phyloP scores from a whole-genome alignment of 2,329 filamentous ascomycete genomes.

The Periconia sp. region DNA sequence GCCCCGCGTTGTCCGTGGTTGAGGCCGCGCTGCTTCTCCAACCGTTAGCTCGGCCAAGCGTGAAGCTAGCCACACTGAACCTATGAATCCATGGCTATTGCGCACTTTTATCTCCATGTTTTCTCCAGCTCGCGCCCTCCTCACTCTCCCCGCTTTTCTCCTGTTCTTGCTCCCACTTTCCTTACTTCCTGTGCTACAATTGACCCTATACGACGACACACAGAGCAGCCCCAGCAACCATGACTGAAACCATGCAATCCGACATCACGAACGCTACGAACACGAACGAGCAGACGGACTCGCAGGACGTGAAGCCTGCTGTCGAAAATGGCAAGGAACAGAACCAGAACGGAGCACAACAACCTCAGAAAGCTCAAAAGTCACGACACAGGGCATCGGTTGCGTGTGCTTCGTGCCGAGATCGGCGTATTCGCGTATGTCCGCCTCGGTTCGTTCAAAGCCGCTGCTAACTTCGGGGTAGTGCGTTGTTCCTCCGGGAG shows the following conservation, averaged over 20 bases:
- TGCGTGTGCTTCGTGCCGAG: slow-evolving; percentile 62
- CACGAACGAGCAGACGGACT: slow-evolving; percentile 20
- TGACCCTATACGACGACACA: not conserved
- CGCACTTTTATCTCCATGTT: slow-evolving; percentile 21
- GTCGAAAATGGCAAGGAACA: slow-evolving; percentile 19
- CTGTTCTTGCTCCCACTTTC: slow-evolving; percentile 14
- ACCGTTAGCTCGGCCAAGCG: slow-evolving; percentile 19
- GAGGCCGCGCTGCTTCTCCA: slow-evolving; percentile 19
- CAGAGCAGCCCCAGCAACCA: slow-evolving; percentile 5
- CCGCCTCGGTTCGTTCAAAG: not conserved
- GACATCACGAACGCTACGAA: slow-evolving; percentile 17
- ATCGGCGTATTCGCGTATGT: slow-evolving; percentile 50
- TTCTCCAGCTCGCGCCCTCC: slow-evolving; percentile 14
- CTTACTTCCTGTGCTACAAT: not conserved
- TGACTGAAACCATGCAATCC: slow-evolving; percentile 18
- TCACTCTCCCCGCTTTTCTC: slow-evolving; percentile 7
- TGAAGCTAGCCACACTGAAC: slow-evolving; percentile 20
- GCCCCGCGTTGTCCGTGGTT: slow-evolving; percentile 29
- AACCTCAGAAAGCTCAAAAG: slow-evolving; percentile 32
- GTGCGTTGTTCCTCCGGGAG: slow-evolving; percentile 61
- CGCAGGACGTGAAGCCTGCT: slow-evolving; percentile 19
- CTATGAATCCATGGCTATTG: slow-evolving; percentile 12
- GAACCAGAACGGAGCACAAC: slow-evolving; percentile 15
- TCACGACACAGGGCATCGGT: slow-evolving; percentile 57
- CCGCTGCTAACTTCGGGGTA: slow-evolving; percentile 29